Conservation (phyloP, 2,329 filamentous ascomycete species). For the Neonectria sp. region DNA sequence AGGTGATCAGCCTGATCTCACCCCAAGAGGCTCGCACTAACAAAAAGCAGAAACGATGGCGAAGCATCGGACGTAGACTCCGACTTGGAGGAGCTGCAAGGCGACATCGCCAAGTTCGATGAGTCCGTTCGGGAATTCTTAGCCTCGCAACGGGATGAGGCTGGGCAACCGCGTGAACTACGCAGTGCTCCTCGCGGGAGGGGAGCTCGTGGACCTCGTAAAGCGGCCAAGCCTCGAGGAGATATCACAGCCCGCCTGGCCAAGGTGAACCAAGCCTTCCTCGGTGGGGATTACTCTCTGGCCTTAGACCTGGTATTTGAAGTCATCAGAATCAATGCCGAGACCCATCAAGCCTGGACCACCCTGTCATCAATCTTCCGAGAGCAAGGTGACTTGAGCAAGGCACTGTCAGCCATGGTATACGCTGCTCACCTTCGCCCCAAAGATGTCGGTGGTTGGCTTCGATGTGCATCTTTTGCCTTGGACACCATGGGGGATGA, state of each 20-base stretch:
- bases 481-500: slow-evolving; percentile 65
- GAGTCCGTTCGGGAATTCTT: slow-evolving; percentile 60
- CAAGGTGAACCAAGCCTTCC: slow-evolving; percentile 77
- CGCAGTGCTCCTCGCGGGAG: slow-evolving; percentile 47
- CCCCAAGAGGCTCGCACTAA: slow-evolving; percentile 14
- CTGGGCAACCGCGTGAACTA: slow-evolving; percentile 32
- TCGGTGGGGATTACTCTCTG: slow-evolving; percentile 72
- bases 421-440: slow-evolving; percentile 75
- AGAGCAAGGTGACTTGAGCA: slow-evolving; percentile 70
- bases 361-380: slow-evolving; percentile 73
- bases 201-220: slow-evolving; percentile 64
- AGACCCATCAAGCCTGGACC: slow-evolving; percentile 77
- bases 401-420: slow-evolving; percentile 72
- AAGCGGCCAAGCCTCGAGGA: slow-evolving; percentile 77
- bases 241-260: slow-evolving; percentile 80
- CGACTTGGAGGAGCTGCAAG: slow-evolving; percentile 60
- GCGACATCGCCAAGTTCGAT: slow-evolving; percentile 61
- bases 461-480: slow-evolving; percentile 71
- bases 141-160: slow-evolving; percentile 53
- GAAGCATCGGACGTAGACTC: slow-evolving; percentile 60
- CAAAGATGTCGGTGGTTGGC: slow-evolving; percentile 72
- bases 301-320: slow-evolving; percentile 73
- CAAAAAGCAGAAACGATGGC: slow-evolving; percentile 36
- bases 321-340: slow-evolving; percentile 78
- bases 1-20: neutral